A percentile compares a stretch with the other conserved stretches of the same genome.
Conservation (phyloP, 305 asterid genomes). For the Fraxinus latifolia region DNA sequence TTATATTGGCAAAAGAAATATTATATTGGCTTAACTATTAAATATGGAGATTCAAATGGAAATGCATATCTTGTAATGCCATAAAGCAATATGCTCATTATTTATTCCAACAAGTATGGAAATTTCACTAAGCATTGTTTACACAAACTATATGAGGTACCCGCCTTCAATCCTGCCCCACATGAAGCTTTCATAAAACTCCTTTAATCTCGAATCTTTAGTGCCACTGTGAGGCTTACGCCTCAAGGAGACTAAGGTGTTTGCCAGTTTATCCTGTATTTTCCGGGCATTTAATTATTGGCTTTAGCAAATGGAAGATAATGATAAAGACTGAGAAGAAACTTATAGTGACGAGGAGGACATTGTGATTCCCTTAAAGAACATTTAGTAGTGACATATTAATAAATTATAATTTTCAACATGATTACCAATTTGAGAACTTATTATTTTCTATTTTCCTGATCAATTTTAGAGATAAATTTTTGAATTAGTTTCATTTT, state of each 20-base stretch:
- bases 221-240: neutral
- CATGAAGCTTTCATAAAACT: neutral
- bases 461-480: neutral
- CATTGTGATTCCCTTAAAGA: neutral
- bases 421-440: neutral
- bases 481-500: neutral
- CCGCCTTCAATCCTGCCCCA: neutral
- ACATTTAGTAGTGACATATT: neutral
- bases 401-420: neutral
- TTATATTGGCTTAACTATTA: neutral
- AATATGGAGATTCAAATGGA: constrained; percentile 6
- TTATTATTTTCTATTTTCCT: neutral
- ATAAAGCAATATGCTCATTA: neutral
- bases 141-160: neutral
- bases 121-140: neutral
- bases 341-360: neutral
- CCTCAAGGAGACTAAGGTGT: neutral
- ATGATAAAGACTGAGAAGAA: neutral
- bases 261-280: neutral
- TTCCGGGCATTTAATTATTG: neutral
- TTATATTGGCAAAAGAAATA: neutral
- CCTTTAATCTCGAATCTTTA: neutral
- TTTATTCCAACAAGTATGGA: neutral
- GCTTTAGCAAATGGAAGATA: neutral
- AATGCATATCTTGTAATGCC: neutral